A percentile compares a stretch with the other conserved stretches of the same genome.
phyloP scores from a whole-genome alignment of 164 flowering plant genomes.

The Hamamelis virginiana region DNA sequence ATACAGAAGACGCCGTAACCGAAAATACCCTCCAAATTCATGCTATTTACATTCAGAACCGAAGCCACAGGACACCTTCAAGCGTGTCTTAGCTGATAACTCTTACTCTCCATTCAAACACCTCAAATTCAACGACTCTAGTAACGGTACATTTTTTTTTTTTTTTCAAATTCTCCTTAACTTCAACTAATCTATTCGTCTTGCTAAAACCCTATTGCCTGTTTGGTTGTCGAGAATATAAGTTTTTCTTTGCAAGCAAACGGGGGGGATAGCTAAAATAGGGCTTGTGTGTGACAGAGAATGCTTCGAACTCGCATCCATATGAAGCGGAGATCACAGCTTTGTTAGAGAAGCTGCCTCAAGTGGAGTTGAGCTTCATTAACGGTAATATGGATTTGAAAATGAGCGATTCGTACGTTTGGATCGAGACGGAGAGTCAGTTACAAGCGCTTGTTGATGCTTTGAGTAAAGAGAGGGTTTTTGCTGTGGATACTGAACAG shows the following conservation, averaged over 20 bases:
- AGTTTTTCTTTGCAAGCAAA: too few species aligned
- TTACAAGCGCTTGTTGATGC: slow-evolving; percentile 55
- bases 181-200: too few species aligned
- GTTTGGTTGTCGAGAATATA: too few species aligned
- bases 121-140: slow-evolving; percentile 28
- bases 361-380: slow-evolving; percentile 17
- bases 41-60: slow-evolving; percentile 46
- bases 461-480: slow-evolving; percentile 57
- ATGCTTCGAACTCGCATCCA: slow-evolving; percentile 39
- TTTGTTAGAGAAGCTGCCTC: slow-evolving; percentile 36
- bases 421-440: slow-evolving; percentile 68
- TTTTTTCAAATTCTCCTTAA: background rate
- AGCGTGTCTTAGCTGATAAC: slow-evolving; percentile 68
- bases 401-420: slow-evolving; percentile 46
- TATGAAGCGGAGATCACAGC: slow-evolving; percentile 44
- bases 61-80: slow-evolving; percentile 63
- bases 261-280: too few species aligned
- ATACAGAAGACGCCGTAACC: slow-evolving; percentile 30
- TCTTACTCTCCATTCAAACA: slow-evolving; percentile 75
- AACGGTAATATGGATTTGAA: slow-evolving; percentile 18
- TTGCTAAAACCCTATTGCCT: too few species aligned
- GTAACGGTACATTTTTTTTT: slow-evolving; percentile 1
- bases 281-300: slow-evolving; percentile 4
- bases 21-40: slow-evolving; percentile 16
- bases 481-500: slow-evolving; percentile 94